Evolutionary conservation across 305 asterid species (phyloP).

Genomic region (Fraxinus nigra): DNA sequence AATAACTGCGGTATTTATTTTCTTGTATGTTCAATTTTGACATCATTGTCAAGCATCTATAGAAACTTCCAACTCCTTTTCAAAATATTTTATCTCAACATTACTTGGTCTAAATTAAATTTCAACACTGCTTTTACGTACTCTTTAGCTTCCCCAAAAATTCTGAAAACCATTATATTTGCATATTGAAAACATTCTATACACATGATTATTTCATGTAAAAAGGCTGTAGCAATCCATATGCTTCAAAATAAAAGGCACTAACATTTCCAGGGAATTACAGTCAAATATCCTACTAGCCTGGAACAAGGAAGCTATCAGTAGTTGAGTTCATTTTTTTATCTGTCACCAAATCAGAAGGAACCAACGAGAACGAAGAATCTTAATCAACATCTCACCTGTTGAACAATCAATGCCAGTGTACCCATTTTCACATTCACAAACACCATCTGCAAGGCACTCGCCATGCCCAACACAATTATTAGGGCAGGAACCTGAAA

Average conservation of each 20-base stretch:
- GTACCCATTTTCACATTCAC: constrained; percentile 74
- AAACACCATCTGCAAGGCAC: constrained; percentile 66
- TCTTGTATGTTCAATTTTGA: background rate
- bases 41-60: background rate
- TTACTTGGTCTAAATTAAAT: background rate
- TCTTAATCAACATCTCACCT: constrained; percentile 36
- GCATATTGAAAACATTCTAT: background rate
- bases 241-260: background rate
- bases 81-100: background rate
- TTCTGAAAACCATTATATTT: background rate
- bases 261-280: background rate
- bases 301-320: background rate
- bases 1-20: background rate
- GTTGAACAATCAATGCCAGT: constrained; percentile 95
- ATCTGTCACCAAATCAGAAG: background rate
- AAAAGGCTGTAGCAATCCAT: background rate
- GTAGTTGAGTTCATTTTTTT: background rate
- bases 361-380: background rate
- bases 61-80: background rate
- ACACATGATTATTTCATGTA: background rate
- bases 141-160: background rate
- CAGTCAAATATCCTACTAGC: background rate
- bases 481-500: constrained; percentile 51
- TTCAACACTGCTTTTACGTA: background rate
- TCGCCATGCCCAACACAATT: constrained; percentile 75